Evolutionary conservation across 1,284 basidiomycete species (phyloP).

Genomic region (Moesziomyces globuligerus): DNA sequence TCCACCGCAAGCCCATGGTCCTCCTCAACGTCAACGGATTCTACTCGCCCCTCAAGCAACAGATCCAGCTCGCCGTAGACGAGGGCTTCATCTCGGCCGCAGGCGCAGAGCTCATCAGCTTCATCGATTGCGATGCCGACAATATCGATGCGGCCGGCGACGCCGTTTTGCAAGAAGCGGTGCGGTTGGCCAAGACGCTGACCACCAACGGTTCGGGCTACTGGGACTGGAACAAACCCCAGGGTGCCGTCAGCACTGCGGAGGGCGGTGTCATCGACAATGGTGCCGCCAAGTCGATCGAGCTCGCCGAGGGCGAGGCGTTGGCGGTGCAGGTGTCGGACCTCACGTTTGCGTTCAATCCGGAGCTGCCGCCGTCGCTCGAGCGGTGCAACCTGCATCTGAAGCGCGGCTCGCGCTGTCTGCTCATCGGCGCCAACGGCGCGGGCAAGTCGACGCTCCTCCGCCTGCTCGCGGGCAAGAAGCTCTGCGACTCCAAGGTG

Average conservation of each 20-base stretch:
- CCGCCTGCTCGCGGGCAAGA: constrained; percentile 91
- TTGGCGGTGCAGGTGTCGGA: constrained; percentile 60
- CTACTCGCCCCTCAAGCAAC: constrained; percentile 79
- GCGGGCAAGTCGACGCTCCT: constrained; percentile 96
- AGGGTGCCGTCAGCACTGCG: constrained; percentile 28
- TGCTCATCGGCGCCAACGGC: constrained; percentile 69
- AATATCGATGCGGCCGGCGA: constrained; percentile 73
- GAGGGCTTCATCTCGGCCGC: constrained; percentile 74
- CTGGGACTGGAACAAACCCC: constrained; percentile 58
- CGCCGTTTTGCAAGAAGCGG: constrained; percentile 54
- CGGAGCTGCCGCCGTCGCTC: constrained; percentile 51
- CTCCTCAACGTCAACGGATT: constrained; percentile 83
- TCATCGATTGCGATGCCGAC: constrained; percentile 74
- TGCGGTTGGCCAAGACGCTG: constrained; percentile 37
- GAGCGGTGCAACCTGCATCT: constrained; percentile 58
- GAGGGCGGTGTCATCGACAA: constrained; percentile 34
- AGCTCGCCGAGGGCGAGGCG: constrained; percentile 24
- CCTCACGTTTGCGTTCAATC: constrained; percentile 58
- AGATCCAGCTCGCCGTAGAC: constrained; percentile 76
- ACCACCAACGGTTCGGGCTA: constrained; percentile 49
- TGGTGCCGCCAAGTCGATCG: constrained; percentile 24
- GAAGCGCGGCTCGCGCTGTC: constrained; percentile 56
- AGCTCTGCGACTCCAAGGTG: constrained; percentile 57
- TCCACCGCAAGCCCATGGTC: constrained; percentile 86
- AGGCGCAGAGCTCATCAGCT: constrained; percentile 45